Conservation (phyloP, 192 early-diverging fungal genomes). For the Spinellus fusiger region DNA sequence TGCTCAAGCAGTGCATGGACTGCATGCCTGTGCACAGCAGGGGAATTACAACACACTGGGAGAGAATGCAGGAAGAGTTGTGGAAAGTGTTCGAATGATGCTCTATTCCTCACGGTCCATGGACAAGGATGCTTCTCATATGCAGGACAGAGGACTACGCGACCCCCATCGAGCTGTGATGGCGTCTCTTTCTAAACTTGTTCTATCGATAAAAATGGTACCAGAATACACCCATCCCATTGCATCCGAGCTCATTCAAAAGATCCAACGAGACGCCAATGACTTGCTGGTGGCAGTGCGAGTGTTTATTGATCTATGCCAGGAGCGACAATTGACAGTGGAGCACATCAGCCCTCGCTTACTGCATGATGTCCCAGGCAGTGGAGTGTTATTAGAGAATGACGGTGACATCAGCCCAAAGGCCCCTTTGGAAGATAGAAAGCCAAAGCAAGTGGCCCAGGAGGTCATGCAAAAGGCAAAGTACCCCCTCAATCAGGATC, state of each 20-base stretch:
- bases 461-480: conserved; percentile 15
- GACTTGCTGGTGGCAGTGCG: conserved; percentile 75
- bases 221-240: conserved; percentile 34
- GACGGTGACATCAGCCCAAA: neutral
- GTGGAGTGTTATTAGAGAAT: neutral
- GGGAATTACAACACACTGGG: neutral
- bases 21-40: conserved; percentile 4
- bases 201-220: conserved; percentile 82
- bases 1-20: conserved; percentile 14
- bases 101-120: conserved; percentile 72
- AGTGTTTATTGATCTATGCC: conserved; percentile 56
- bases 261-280: conserved; percentile 67
- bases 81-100: conserved; percentile 82
- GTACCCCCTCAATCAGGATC: conserved; percentile 23
- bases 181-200: conserved; percentile 76
- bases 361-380: neutral
- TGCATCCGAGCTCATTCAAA: conserved; percentile 39
- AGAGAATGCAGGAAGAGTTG: conserved; percentile 35
- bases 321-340: conserved; percentile 30
- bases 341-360: conserved; percentile 35
- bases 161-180: conserved; percentile 74
- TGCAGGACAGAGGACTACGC: conserved; percentile 60
- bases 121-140: conserved; percentile 61
- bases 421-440: neutral
- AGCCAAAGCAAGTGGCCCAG: neutral